A percentile compares a stretch with the other conserved stretches of the same genome.
Evolutionary conservation across 129 eudicot genomes (phyloP).

Genomic region (Helianthus annuus): HanXRQr2.0-SUNRISE NC_035445.2:52042273-52042772

Average conservation of each 20-base stretch:
- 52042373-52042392: constrained; percentile 70
- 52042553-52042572: too few species aligned
- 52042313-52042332: constrained; percentile 78
- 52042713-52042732: too few species aligned
- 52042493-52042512: constrained; percentile 78
- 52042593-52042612: too few species aligned
- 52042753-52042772: too few species aligned
- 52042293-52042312: constrained; percentile 62
- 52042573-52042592: too few species aligned
- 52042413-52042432: constrained; percentile 51
- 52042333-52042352: constrained; percentile 72
- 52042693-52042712: too few species aligned
- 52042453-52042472: constrained; percentile 83
- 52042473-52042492: constrained; percentile 77
- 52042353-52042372: constrained; percentile 55
- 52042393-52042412: constrained; percentile 77
- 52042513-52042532: neutral
- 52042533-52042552: too few species aligned
- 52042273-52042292: constrained; percentile 36
- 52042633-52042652: too few species aligned
- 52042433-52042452: constrained; percentile 72
- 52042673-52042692: too few species aligned
- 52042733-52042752: neutral
- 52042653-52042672: too few species aligned
- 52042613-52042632: too few species aligned